phyloP scores from a whole-genome alignment of 805 yeast species.

The Saturnispora quitensis region DNA sequence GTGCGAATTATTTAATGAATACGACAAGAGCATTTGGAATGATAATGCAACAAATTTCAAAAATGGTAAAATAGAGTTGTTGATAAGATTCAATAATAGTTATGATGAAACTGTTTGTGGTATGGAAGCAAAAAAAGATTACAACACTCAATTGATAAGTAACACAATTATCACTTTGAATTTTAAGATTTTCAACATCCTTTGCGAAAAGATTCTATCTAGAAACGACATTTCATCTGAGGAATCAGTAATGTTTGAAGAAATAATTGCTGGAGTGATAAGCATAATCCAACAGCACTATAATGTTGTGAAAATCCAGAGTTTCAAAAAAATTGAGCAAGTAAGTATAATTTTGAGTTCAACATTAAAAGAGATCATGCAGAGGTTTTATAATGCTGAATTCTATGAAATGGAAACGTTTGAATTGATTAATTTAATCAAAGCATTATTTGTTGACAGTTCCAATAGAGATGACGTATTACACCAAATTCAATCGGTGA shows the following conservation, averaged over 20 bases:
- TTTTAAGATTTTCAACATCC: constrained; percentile 13
- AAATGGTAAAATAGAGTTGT: constrained; percentile 10
- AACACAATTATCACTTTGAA: constrained; percentile 15
- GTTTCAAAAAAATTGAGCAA: constrained; percentile 25
- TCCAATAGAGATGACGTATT: constrained; percentile 36
- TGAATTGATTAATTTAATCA: constrained; percentile 35
- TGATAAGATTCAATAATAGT: constrained; percentile 8
- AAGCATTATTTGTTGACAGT: constrained; percentile 39
- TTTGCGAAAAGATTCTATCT: constrained; percentile 15
- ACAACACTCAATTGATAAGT: constrained; percentile 18
- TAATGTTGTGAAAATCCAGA: constrained; percentile 13
- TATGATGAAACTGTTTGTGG: background rate
- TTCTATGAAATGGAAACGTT: constrained; percentile 39
- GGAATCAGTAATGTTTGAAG: constrained; percentile 22
- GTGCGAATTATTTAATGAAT: constrained; percentile 11
- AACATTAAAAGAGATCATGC: constrained; percentile 39
- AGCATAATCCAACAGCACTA: background rate
- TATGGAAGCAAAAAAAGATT: constrained; percentile 4
- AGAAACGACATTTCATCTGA: constrained; percentile 26
- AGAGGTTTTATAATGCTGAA: constrained; percentile 42
- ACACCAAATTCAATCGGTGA: constrained; percentile 36
- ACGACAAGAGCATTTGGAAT: constrained; percentile 14
- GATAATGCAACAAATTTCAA: constrained; percentile 7
- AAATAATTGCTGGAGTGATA: constrained; percentile 7
- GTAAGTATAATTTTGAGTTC: constrained; percentile 19